Base-by-base conservation (phyloP, 2,329 filamentous ascomycete species). In the Fusarium transvaalense region DNA sequence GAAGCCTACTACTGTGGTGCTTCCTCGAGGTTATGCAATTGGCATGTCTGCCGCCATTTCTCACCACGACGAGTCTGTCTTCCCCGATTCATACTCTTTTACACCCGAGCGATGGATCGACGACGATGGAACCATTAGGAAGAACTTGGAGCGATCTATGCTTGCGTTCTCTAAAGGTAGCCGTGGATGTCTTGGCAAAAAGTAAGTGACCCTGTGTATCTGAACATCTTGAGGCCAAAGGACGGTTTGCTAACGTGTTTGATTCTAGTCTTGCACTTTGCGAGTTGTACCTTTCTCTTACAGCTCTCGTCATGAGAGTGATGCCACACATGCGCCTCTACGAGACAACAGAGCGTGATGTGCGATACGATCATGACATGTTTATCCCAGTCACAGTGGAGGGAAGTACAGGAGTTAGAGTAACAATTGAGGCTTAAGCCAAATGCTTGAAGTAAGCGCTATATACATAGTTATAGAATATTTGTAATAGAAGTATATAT, bases 311-410 rank as follows among this genome's bases (percentile, higher is more conserved):
- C 12, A 9, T 59, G 5, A 34, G 62, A 2, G 62, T 65, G 0
- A 65, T 65, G 61, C 62, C 62, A 1, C 47, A n/a, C 1, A 65
- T 65, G 62, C 32, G 19, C 2, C n/a, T 65, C 2, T 65, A 48
- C 5, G 29, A 65, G 7, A 65, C 62, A 3, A 29, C 61, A 1
- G 47, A 65, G 4, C n/a, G 27, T 15, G 61, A 65, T 17, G 34
- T 65, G 6, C 21, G 37, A 19, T 65, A 65, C 10, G 62, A 65
- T 7, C 62, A 65, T 14, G 61, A 65, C 3, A 65, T 65, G 61
- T 65, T 65, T 19, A 38, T 65, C 15, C 61, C 61, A 1, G 38
- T 47, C 3, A 52, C 53, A 3, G 54, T 43, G 5, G 34, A 47
- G 3, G 61, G 37, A 19, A 65, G 61, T 1, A 31, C 31, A 8